Evolutionary conservation across 1,284 basidiomycete species (phyloP).

Genomic region (Sanghuangporus sanghuang): DNA sequence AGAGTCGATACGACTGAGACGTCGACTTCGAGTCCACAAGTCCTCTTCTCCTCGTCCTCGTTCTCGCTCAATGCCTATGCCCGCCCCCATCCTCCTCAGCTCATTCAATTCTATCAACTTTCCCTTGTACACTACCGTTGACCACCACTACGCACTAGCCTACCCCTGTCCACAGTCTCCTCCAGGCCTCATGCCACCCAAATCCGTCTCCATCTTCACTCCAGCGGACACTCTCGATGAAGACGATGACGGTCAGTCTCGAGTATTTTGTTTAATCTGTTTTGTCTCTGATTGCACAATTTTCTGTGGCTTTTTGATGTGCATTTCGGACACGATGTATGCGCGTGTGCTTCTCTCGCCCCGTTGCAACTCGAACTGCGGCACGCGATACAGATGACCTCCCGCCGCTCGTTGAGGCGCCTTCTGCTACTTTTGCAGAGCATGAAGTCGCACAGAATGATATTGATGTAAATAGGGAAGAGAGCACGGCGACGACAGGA

Average conservation of each 20-base stretch:
- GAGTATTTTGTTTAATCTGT: neutral
- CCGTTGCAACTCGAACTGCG: neutral
- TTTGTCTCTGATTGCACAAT: neutral
- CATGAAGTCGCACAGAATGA: neutral
- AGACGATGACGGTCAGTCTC: slow-evolving; percentile 5
- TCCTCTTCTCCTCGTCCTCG: neutral
- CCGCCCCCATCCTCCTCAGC: neutral
- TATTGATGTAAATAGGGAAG: neutral
- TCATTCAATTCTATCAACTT: neutral
- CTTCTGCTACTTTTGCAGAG: slow-evolving; percentile 17
- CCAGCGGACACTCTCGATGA: neutral
- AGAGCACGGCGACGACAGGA: neutral
- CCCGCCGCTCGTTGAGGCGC: slow-evolving; percentile 48
- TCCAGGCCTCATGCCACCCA: neutral
- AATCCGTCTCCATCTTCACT: neutral
- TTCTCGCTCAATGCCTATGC: neutral
- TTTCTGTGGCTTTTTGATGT: neutral
- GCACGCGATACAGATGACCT: slow-evolving; percentile 31
- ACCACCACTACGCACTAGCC: neutral
- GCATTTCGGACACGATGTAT: neutral
- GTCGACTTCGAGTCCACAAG: neutral
- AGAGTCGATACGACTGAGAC: neutral
- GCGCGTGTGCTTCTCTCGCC: neutral
- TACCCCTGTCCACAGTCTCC: neutral
- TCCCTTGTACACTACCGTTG: neutral